Conservation (phyloP, 164 flowering plant species). For the Santalum album region DNA sequence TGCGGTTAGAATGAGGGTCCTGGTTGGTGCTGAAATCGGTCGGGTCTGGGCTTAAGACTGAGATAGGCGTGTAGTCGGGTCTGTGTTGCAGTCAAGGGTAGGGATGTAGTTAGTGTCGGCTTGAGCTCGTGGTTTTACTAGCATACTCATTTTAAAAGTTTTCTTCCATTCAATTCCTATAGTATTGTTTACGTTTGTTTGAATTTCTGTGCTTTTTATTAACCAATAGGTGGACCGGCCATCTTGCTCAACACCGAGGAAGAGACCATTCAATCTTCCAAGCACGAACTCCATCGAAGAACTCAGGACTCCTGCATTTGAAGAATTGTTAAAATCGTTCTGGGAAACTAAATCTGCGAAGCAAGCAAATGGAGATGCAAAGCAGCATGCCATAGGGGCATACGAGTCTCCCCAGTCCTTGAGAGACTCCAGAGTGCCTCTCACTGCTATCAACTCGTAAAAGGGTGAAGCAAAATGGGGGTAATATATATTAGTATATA, state of each 20-base stretch:
- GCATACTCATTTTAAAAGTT: background rate
- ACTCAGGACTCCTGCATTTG: slow-evolving; percentile 81
- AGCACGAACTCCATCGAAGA: slow-evolving; percentile 81
- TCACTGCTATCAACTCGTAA: slow-evolving; percentile 66
- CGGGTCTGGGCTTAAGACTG: too few species aligned
- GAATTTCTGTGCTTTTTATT: background rate
- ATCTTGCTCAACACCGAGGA: slow-evolving; percentile 86
- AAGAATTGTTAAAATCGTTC: slow-evolving; percentile 62
- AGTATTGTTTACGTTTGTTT: background rate
- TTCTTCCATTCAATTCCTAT: too few species aligned
- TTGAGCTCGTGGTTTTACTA: too few species aligned
- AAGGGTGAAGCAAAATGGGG: background rate
- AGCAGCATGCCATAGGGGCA: slow-evolving; percentile 28
- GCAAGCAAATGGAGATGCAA: slow-evolving; percentile 71
- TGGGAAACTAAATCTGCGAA: slow-evolving; percentile 66
- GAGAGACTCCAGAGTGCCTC: slow-evolving; percentile 81
- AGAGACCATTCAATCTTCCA: slow-evolving; percentile 67
- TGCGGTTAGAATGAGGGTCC: too few species aligned
- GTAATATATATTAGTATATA: too few species aligned
- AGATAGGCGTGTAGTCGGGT: too few species aligned
- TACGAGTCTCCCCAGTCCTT: slow-evolving; percentile 48
- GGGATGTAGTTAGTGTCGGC: too few species aligned
- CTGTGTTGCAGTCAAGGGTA: too few species aligned
- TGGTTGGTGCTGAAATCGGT: too few species aligned
- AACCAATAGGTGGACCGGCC: slow-evolving; percentile 86